phyloP scores from a whole-genome alignment of 306 rosid species.

The Sphenostylis stenocarpa region DNA sequence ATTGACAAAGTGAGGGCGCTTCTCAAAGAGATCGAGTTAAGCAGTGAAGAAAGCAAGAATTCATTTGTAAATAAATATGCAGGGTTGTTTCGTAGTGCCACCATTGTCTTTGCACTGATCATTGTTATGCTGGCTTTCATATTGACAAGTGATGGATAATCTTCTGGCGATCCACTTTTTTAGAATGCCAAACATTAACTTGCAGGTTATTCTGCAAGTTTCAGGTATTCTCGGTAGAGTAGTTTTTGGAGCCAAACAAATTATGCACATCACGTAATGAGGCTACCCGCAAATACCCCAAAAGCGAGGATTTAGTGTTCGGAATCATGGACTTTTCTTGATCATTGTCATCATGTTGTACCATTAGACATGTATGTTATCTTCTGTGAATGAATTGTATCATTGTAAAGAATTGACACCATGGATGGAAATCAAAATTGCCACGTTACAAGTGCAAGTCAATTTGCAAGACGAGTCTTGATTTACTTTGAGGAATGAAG shows the following conservation, averaged over 20 bases:
- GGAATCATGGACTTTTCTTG: background rate
- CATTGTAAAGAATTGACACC: background rate
- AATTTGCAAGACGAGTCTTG: background rate
- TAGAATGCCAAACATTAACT: background rate
- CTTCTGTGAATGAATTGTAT: conserved; percentile 16
- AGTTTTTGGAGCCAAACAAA: conserved; percentile 6
- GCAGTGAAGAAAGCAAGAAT: conserved; percentile 50
- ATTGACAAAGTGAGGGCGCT: conserved; percentile 81
- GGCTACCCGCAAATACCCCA: conserved; percentile 5
- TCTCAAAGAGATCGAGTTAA: conserved; percentile 60
- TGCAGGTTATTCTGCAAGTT: too few species aligned
- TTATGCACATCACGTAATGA: background rate
- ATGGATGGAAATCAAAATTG: background rate
- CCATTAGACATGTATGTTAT: conserved; percentile 10
- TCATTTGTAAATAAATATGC: conserved; percentile 37
- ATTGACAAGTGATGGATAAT: conserved; percentile 70
- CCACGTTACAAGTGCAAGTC: background rate
- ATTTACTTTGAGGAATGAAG: background rate
- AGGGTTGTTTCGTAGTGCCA: conserved; percentile 51
- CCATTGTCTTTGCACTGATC: conserved; percentile 51
- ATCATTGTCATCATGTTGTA: conserved; percentile 9
- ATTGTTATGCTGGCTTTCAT: conserved; percentile 73
- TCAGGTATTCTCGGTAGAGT: background rate
- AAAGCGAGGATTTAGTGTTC: conserved; percentile 4
- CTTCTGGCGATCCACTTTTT: background rate